Conservation (phyloP, 106 monocot species). For the Allium cepa region DNA sequence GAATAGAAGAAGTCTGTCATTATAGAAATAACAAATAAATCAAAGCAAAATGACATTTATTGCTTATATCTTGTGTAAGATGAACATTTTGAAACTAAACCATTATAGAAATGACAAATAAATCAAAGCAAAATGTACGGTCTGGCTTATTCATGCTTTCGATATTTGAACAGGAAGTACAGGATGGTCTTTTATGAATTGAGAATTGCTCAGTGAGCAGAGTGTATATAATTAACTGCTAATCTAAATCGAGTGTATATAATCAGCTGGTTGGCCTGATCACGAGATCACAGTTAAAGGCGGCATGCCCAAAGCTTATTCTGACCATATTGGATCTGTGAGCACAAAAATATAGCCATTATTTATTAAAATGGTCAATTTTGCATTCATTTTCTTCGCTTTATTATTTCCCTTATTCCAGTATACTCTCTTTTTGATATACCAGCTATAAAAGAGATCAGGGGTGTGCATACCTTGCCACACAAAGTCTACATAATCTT, state of each 20-base stretch:
- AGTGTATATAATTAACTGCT: too few species aligned
- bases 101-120: constrained; percentile 11
- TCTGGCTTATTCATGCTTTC: too few species aligned
- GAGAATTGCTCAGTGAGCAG: too few species aligned
- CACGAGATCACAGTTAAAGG: constrained; percentile 80
- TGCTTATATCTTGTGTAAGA: too few species aligned
- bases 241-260: too few species aligned
- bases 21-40: too few species aligned
- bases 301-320: constrained; percentile 72
- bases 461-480: constrained; percentile 58
- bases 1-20: too few species aligned
- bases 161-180: too few species aligned
- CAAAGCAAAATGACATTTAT: too few species aligned
- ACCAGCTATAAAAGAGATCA: constrained; percentile 77
- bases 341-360: constrained; percentile 11
- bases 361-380: neutral
- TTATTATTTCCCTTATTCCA: neutral
- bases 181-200: too few species aligned
- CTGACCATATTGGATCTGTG: constrained; percentile 80
- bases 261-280: constrained; percentile 84
- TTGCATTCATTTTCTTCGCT: neutral
- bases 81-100: too few species aligned
- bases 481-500: constrained; percentile 72
- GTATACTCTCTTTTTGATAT: constrained; percentile 3
- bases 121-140: too few species aligned